A percentile compares a stretch with the other conserved stretches of the same genome.
Conservation (phyloP, 768 basidiomycete genomes). For the Lactifluus piperatus region DNA sequence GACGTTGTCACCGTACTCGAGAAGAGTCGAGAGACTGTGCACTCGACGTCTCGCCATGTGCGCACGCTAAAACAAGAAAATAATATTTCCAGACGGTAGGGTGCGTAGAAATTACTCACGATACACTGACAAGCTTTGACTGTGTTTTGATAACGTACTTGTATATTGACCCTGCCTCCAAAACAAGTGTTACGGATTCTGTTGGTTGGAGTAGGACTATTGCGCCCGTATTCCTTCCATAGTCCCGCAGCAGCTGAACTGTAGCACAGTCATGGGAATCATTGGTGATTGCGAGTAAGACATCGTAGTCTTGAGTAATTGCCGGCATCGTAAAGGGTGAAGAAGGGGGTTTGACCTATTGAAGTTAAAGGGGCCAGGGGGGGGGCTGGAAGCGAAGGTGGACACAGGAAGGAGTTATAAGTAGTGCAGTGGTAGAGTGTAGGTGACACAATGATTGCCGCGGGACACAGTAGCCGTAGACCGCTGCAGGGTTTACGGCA, state of each 20-base stretch:
- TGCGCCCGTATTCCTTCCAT: conserved; percentile 45
- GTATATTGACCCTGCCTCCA: conserved; percentile 62
- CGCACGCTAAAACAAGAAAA: conserved; percentile 37
- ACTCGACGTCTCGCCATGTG: conserved; percentile 57
- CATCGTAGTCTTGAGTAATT: conserved; percentile 49
- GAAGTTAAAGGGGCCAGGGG: conserved; percentile 7
- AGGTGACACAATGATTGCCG: conserved; percentile 14
- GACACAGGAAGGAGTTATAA: conserved; percentile 13
- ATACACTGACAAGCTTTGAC: conserved; percentile 59
- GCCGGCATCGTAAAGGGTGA: conserved; percentile 43
- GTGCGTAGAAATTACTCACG: conserved; percentile 36
- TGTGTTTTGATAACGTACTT: conserved; percentile 59
- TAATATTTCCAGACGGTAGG: neutral
- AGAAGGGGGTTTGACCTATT: conserved; percentile 36
- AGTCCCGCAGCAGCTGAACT: conserved; percentile 56
- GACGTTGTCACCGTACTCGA: conserved; percentile 29
- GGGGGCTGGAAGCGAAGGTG: conserved; percentile 3
- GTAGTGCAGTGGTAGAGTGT: neutral
- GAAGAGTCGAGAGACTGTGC: conserved; percentile 54
- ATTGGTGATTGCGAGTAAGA: conserved; percentile 61
- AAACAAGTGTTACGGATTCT: conserved; percentile 55
- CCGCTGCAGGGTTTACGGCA: conserved; percentile 19
- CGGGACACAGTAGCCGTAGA: conserved; percentile 15
- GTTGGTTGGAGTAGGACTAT: conserved; percentile 51
- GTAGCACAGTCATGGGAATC: conserved; percentile 58